phyloP scores from a whole-genome alignment of 1,284 basidiomycete genomes.

The Tilletia horrida region DNA sequence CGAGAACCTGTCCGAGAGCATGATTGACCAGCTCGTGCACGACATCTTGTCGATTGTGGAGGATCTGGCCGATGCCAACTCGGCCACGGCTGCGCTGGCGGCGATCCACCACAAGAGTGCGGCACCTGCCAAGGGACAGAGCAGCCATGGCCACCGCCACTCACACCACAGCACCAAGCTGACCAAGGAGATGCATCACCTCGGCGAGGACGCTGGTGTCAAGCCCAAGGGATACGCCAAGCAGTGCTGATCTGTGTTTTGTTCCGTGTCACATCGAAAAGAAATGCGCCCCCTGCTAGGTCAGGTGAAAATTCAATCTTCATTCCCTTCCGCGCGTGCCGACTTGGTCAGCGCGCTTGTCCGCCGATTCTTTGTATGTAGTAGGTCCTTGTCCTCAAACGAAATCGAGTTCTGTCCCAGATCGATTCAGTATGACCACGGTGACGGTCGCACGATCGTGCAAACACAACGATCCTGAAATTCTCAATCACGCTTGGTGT shows the following conservation, averaged over 20 bases:
- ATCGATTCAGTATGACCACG: too few species aligned
- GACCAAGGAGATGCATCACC: constrained; percentile 31
- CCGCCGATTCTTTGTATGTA: too few species aligned
- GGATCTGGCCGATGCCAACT: constrained; percentile 30
- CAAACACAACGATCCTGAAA: too few species aligned
- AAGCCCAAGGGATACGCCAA: constrained; percentile 39
- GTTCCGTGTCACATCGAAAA: too few species aligned
- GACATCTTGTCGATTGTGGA: constrained; percentile 49
- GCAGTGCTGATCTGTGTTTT: constrained; percentile 38
- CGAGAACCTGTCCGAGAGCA: constrained; percentile 44
- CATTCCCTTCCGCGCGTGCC: too few species aligned
- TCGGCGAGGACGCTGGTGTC: constrained; percentile 31
- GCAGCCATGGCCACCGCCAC: constrained; percentile 15
- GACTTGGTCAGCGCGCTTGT: too few species aligned
- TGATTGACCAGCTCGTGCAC: constrained; percentile 50
- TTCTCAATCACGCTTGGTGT: too few species aligned
- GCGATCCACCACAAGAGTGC: constrained; percentile 19
- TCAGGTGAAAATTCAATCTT: too few species aligned
- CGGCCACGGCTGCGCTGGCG: constrained; percentile 27
- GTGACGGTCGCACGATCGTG: too few species aligned
- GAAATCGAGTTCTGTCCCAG: too few species aligned
- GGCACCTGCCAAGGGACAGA: constrained; percentile 15
- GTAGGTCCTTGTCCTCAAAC: too few species aligned
- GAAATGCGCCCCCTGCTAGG: too few species aligned
- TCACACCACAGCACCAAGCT: constrained; percentile 18